Evolutionary conservation across 2,329 filamentous ascomycete genomes (phyloP).

Genomic region (Dothideomycetidae sp.): DNA sequence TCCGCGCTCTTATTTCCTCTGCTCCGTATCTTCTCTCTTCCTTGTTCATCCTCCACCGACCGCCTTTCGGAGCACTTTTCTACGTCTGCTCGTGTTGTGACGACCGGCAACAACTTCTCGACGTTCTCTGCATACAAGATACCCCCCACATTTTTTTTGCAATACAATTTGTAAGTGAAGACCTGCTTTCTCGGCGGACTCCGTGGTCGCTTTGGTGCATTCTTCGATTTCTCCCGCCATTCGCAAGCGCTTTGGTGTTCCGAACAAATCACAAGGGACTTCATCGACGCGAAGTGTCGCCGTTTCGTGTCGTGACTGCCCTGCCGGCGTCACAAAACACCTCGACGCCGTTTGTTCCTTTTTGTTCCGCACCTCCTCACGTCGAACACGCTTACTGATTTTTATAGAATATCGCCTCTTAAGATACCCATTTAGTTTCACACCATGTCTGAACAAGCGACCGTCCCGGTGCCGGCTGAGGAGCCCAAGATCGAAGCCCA

Average conservation of each 20-base stretch:
- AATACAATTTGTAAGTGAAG: background rate
- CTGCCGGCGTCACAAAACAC: background rate
- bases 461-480: constrained; percentile 7
- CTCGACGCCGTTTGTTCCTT: too few species aligned
- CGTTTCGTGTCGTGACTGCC: background rate
- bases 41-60: background rate
- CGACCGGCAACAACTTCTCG: background rate
- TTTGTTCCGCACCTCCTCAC: too few species aligned
- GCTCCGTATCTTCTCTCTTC: background rate
- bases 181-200: too few species aligned
- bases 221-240: too few species aligned
- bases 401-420: constrained; percentile 1
- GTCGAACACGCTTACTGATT: too few species aligned
- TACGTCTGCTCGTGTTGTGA: background rate
- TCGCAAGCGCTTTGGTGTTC: too few species aligned
- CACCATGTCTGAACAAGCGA: constrained; percentile 8
- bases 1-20: too few species aligned
- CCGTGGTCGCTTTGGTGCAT: too few species aligned
- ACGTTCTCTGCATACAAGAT: too few species aligned
- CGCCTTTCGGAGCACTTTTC: background rate
- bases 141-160: background rate
- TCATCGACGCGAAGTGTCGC: too few species aligned
- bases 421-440: constrained; percentile 9
- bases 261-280: too few species aligned
- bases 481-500: constrained; percentile 15